phyloP scores from a whole-genome alignment of 495 filamentous ascomycete genomes.

The Lentithecium fluviatile region DNA sequence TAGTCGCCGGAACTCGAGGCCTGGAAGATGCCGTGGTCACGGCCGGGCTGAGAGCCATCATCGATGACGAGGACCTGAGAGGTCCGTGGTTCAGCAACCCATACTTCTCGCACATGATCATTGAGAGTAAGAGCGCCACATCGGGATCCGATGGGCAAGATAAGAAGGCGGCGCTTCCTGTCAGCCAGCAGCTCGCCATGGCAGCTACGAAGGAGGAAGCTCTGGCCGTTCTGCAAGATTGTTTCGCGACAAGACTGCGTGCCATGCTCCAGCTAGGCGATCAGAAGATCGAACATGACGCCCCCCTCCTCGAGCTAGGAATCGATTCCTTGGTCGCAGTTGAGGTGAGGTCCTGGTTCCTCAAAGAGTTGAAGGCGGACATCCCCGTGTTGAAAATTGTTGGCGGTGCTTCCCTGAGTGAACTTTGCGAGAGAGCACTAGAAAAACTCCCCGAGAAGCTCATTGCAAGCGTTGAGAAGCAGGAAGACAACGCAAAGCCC shows the following conservation, averaged over 20 bases:
- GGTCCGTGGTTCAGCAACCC: conserved; percentile 9
- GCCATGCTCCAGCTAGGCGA: background rate
- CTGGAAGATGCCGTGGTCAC: conserved; percentile 15
- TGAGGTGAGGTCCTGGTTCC: conserved; percentile 64
- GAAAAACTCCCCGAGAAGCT: conserved; percentile 7
- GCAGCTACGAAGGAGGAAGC: conserved; percentile 3
- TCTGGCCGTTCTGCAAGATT: background rate
- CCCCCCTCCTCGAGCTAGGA: conserved; percentile 39
- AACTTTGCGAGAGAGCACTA: conserved; percentile 9
- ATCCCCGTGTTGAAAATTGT: conserved; percentile 29
- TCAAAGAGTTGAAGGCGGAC: conserved; percentile 54
- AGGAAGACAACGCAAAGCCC: background rate
- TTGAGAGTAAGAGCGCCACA: background rate
- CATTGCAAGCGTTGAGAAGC: background rate
- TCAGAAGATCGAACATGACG: background rate
- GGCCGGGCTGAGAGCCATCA: conserved; percentile 30
- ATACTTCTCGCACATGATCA: conserved; percentile 6
- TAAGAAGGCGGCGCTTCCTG: background rate
- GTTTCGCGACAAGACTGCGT: conserved; percentile 1
- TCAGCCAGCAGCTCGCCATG: background rate
- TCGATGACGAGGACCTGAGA: conserved; percentile 26
- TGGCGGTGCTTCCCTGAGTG: conserved; percentile 15
- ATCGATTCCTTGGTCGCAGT: conserved; percentile 66
- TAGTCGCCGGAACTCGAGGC: conserved; percentile 45
- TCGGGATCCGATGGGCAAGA: background rate